phyloP scores from a whole-genome alignment of 208 protist species.

The Leptomonas seymouri region DNA sequence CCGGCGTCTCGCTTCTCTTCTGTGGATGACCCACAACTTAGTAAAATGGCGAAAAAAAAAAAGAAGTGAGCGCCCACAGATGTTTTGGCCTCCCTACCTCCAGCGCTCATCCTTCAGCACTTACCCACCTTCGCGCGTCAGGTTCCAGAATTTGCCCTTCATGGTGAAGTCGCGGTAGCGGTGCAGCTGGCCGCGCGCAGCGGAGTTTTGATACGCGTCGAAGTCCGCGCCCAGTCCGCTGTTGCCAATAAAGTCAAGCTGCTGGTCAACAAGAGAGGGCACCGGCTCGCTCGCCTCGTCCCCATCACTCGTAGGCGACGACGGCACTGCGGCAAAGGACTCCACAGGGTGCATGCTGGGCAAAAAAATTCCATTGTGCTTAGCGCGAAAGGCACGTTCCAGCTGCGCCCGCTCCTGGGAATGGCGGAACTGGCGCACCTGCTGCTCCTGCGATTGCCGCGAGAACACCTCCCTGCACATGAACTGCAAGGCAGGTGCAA shows the following conservation, averaged over 20 bases:
- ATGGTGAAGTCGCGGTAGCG: constrained; percentile 87
- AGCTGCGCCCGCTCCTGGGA: constrained; percentile 46
- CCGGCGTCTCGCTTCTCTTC: too few species aligned
- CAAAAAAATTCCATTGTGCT: constrained; percentile 67
- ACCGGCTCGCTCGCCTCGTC: background rate
- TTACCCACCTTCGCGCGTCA: constrained; percentile 60
- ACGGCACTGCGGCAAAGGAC: background rate
- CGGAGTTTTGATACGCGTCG: constrained; percentile 76
- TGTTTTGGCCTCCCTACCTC: constrained; percentile 23
- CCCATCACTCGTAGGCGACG: background rate
- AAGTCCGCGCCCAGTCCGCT: constrained; percentile 61
- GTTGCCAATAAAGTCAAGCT: constrained; percentile 62
- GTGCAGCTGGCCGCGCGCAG: constrained; percentile 62
- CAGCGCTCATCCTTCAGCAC: constrained; percentile 49
- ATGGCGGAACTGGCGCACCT: constrained; percentile 37
- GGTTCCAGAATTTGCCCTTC: constrained; percentile 81
- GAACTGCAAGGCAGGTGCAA: constrained; percentile 64
- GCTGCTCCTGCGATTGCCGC: constrained; percentile 45
- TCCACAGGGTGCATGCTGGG: constrained; percentile 11
- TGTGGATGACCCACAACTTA: too few species aligned
- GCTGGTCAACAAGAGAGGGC: constrained; percentile 84
- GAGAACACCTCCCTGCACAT: constrained; percentile 75
- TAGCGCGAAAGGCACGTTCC: constrained; percentile 63
- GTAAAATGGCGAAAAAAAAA: background rate
- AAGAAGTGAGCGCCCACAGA: background rate